These are phyloP conservation scores for Cicer bijugum DNA, from an alignment of 306 rosid genomes.

Conservation along the genomic window DNA sequence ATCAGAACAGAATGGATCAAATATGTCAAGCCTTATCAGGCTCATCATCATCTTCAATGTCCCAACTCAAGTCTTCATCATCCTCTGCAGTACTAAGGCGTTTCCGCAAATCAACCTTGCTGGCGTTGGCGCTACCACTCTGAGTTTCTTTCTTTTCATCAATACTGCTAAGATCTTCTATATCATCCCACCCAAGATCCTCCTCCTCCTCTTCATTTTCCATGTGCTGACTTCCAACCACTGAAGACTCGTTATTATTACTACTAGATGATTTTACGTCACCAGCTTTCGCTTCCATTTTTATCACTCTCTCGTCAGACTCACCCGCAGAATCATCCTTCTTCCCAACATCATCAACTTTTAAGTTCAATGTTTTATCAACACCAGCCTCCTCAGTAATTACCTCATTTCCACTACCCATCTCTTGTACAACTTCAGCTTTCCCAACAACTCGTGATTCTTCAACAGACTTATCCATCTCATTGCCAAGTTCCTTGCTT, in stretches of 20 bases:
- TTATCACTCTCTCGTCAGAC: constrained; percentile 45
- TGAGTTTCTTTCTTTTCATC: constrained; percentile 62
- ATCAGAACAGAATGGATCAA: constrained; percentile 34
- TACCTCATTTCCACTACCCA: constrained; percentile 40
- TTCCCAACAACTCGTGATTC: constrained; percentile 41
- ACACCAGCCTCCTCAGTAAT: constrained; percentile 35
- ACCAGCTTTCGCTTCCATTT: constrained; percentile 45
- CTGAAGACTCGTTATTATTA: constrained; percentile 47
- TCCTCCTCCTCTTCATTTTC: constrained; percentile 55
- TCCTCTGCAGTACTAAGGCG: constrained; percentile 72
- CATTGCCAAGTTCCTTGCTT: constrained; percentile 41
- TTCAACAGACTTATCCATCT: constrained; percentile 42
- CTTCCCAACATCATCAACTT: constrained; percentile 46
- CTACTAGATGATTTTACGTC: constrained; percentile 46
- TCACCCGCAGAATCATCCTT: constrained; percentile 47
- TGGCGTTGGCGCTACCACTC: constrained; percentile 46
- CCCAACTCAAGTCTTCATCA: constrained; percentile 94
- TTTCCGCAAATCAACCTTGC: constrained; percentile 62
- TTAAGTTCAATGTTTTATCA: constrained; percentile 42
- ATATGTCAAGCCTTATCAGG: constrained; percentile 57
- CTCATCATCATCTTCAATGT: constrained; percentile 71
- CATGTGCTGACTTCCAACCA: constrained; percentile 49
- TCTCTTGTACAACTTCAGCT: constrained; percentile 43
- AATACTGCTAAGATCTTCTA: constrained; percentile 80
- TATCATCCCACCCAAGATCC: constrained; percentile 94